These are phyloP conservation scores for Mucor sp. DNA, from an alignment of 371 early-diverging fungal species.

Conservation along the genomic window DNA sequence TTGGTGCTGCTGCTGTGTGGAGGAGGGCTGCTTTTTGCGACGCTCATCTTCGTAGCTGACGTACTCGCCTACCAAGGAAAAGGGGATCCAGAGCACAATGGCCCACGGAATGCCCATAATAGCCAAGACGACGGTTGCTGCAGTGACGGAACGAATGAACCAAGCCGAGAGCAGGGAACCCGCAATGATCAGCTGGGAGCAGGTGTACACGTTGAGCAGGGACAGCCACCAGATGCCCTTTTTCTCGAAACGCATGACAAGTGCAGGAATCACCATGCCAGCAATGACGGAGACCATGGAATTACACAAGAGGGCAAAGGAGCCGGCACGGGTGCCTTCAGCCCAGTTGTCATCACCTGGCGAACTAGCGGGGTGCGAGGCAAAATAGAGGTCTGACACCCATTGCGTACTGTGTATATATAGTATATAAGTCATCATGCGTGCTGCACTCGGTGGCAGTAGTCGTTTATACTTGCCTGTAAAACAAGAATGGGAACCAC, in stretches of 20 bases:
- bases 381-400: constrained; percentile 61
- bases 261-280: constrained; percentile 57
- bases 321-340: constrained; percentile 66
- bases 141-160: constrained; percentile 49
- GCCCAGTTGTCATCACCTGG: constrained; percentile 40
- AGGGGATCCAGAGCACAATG: constrained; percentile 77
- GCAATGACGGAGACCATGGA: constrained; percentile 66
- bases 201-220: constrained; percentile 59
- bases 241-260: constrained; percentile 37
- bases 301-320: constrained; percentile 71
- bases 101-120: constrained; percentile 78
- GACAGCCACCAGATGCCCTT: constrained; percentile 33
- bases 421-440: too few relatives aligned
- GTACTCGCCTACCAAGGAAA: constrained; percentile 76
- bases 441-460: too few relatives aligned
- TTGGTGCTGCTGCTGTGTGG: not conserved
- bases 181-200: constrained; percentile 60
- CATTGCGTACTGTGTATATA: constrained; percentile 42
- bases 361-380: constrained; percentile 28
- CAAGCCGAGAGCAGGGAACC: constrained; percentile 56
- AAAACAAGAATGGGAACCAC: constrained; percentile 77
- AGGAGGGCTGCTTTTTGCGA: constrained; percentile 8
- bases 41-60: constrained; percentile 54
- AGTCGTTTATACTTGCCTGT: constrained; percentile 34
- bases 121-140: constrained; percentile 64